Evolutionary conservation across 2,329 filamentous ascomycete species (phyloP), one percentile per base, ranked within the genome.

Genomic region (Aspergillus uvarum): DNA sequence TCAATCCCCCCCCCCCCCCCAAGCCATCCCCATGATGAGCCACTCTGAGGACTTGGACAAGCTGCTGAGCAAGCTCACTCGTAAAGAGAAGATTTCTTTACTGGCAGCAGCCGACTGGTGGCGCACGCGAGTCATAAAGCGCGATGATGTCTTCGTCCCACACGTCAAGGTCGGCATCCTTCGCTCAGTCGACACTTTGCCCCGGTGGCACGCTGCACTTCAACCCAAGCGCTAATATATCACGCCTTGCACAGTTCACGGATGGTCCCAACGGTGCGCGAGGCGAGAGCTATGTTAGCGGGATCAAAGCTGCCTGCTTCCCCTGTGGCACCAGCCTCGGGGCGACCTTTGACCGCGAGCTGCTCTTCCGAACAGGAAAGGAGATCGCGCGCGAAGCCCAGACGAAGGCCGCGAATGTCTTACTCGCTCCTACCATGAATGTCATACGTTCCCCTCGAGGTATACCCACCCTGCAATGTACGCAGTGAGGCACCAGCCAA

Each of bases 91-190:
- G 32, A 47, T 56, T 29, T 56, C 44, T 35, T 31, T 56, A n/a
- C 54, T 56, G 26, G 44, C 54, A 24, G 54, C 54, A 14, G 32
- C 26, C 12, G 47, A 56, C 32, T 56, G 54, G 54, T 56, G 54
- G 54, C 54, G 54, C 29, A 56, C 54, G 22, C 54, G n/a, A n/a
- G 54, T 56, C 24, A 56, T 56, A 14, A 14, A 56, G 21, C 54
- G 54, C 6, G 44, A 49, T 4, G 44, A 56, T 31, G 44, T 50
- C 24, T 56, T 49, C 14, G 54, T 56, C 14, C 44, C 54, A 4
- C 54, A 56, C n/a, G 24, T 56, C 31, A 48, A 50, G 19, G 47
- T 21, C 32, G 3, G 32, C 32, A 12, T 35, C 32, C 32, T 16
- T 16, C 3, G 32, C 32, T 24, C 26, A 2, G 7, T 29, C 26